Evolutionary conservation across 495 filamentous ascomycete genomes (phyloP), one percentile per base, ranked within the genome.

Genomic region (Lasiosphaeris hirsuta): DNA sequence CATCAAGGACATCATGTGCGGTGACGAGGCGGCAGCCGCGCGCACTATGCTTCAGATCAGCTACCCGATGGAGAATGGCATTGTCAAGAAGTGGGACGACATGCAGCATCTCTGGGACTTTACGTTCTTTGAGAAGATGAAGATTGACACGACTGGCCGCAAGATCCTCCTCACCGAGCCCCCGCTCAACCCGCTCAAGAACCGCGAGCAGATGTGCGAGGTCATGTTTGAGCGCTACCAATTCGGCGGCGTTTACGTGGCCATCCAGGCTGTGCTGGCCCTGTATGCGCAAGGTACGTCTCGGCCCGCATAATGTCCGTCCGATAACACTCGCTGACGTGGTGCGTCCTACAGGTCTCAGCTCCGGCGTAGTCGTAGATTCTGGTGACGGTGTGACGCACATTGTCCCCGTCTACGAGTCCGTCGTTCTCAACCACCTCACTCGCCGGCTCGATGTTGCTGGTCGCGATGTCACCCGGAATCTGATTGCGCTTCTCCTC

Each of bases 61-160:
- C 69, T 97, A 97, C 73, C 94, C 94, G 65, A 99, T 99, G 94
- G 95, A 97, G 71, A 97, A 97, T 74, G 94, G 94, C 66, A 96
- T 99, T 62, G 89, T 99, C 53, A 97, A 97, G 83, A 90, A 87
- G 64, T 99, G 95, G 95, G 94, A 97, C 65, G 95, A 99, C 74
- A 97, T 97, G 93, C 87, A 95, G 76, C 94, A 97, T 68, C 83
- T 99, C 48, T 99, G 95, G 95, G 92, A 99, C 77, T 97, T 92
- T 74, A 97, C 94, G 41, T 97, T 98, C 74, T 85, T 81, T 71
- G 94, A 97, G 67, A 97, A 97, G 82, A 87, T 99, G 84, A 84
- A 90, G 70, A 81, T 99, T 67, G 88, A 97, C 69, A 84, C 94
- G 15, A 86, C 85, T 42, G 92, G 88, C 58, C 88, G 92, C 71